Evolutionary conservation across 2,329 filamentous ascomycete species (phyloP), one percentile per base, ranked within the genome.

Genomic region (Fusarium xylarioides): DNA sequence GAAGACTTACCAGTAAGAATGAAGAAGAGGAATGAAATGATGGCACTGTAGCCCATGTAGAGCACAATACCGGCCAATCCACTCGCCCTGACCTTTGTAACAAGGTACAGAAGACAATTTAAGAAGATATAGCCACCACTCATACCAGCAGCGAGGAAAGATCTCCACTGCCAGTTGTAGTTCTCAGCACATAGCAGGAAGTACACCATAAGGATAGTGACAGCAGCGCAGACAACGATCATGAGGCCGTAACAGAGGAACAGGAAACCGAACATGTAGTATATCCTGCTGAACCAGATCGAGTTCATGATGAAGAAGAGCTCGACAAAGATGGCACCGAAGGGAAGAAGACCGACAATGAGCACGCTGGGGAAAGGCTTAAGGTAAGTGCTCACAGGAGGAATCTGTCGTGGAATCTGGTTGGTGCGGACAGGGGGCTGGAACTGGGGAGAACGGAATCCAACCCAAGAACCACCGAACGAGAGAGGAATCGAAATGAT

Each of bases 181-280:
- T 99, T 96, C 84, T 99, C 96, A 1, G 94, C 91, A 80, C 95
- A 98, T 19, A 99, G 90, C 76, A 99, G 82, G 86, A 98, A 98
- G 84, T 99, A 99, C 0, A 98, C 93, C 88, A 98, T 92, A 23
- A 99, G 86, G 14, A 98, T 91, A 2, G 96, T 98, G 44, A 97
- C 95, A 2, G 95, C 92, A 0, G 95, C 95, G 66, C 93, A 95
- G 2, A 96, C 98, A 77, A 97, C 93, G 77, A 98, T 94, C 95
- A 99, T 98, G 55, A 99, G 89, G 16, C 93, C 95, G 80, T 97
- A 99, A 87, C 95, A 98, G 63, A 99, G 89, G 87, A 99, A 99
- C 40, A 99, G 86, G 88, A 99, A 99, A 28, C 96, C 96, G 79
- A 99, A 99, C 96, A 99, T 99, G 88, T 99, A 99, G 87, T 99